phyloP scores from a whole-genome alignment of 768 basidiomycete species.

The Leccinum subtestaceum region DNA sequence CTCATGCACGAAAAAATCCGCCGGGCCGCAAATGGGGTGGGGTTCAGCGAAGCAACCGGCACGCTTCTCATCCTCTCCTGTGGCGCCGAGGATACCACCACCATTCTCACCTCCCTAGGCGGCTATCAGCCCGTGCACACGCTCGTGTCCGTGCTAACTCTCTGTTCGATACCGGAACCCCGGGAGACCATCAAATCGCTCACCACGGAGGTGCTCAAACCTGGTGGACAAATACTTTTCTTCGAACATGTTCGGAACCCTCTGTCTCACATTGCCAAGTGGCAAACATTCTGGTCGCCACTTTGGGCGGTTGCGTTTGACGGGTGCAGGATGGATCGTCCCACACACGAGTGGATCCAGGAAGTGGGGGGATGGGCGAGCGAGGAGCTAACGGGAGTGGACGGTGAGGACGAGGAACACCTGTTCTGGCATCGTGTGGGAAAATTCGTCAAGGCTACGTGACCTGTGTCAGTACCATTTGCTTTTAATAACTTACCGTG shows the following conservation, averaged over 20 bases:
- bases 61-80: conserved; percentile 57
- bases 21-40: conserved; percentile 43
- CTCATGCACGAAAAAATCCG: conserved; percentile 61
- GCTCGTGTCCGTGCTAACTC: conserved; percentile 55
- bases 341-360: conserved; percentile 47
- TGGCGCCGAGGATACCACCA: conserved; percentile 56
- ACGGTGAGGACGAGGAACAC: conserved; percentile 52
- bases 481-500: no score
- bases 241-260: conserved; percentile 69
- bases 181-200: conserved; percentile 46
- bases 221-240: conserved; percentile 63
- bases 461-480: not conserved
- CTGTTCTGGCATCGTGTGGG: conserved; percentile 63
- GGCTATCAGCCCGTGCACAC: conserved; percentile 49
- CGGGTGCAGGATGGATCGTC: conserved; percentile 63
- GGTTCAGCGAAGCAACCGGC: conserved; percentile 52
- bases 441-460: conserved; percentile 46
- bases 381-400: conserved; percentile 44
- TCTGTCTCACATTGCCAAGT: conserved; percentile 55
- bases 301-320: conserved; percentile 59
- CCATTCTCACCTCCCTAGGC: conserved; percentile 44
- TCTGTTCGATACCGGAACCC: conserved; percentile 48
- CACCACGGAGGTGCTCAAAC: conserved; percentile 50
- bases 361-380: conserved; percentile 49
- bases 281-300: conserved; percentile 74